Conservation (phyloP, 2,329 filamentous ascomycete genomes). For the Sporothrix brunneoviolacea region DNA sequence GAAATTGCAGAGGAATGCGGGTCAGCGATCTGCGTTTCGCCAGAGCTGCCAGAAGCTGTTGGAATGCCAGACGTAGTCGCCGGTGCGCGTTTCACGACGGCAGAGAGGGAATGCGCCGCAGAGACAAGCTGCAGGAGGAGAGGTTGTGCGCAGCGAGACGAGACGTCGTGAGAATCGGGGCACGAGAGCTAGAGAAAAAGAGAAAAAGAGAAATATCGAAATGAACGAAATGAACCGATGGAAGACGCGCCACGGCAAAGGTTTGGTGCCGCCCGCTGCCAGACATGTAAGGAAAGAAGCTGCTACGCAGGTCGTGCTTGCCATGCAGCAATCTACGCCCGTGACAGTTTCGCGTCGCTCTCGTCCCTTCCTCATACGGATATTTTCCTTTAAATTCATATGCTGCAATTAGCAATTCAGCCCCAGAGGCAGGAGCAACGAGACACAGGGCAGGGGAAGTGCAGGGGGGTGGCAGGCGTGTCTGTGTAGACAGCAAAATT, state of each 20-base stretch:
- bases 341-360: slow-evolving; percentile 5
- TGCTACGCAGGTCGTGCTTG: slow-evolving; percentile 1
- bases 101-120: too few species aligned
- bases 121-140: too few species aligned
- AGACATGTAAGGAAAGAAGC: neutral
- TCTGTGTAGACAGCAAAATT: too few species aligned
- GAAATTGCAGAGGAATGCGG: slow-evolving; percentile 6
- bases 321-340: neutral
- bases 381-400: neutral
- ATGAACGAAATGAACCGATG: too few species aligned
- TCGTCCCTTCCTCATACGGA: neutral
- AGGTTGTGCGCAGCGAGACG: neutral
- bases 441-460: neutral
- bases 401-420: slow-evolving; percentile 1
- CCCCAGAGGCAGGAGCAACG: slow-evolving; percentile 1
- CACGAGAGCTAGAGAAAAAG: too few species aligned
- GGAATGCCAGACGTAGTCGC: neutral
- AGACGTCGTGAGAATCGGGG: neutral
- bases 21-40: slow-evolving; percentile 12
- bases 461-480: neutral
- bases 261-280: too few species aligned
- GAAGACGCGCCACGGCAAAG: slow-evolving; percentile 2
- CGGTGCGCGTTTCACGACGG: neutral
- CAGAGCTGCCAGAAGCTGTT: neutral
- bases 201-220: too few species aligned